Base-by-base conservation (phyloP, 2,329 filamentous ascomycete genomes). In the Polychaeton citri region DNA sequence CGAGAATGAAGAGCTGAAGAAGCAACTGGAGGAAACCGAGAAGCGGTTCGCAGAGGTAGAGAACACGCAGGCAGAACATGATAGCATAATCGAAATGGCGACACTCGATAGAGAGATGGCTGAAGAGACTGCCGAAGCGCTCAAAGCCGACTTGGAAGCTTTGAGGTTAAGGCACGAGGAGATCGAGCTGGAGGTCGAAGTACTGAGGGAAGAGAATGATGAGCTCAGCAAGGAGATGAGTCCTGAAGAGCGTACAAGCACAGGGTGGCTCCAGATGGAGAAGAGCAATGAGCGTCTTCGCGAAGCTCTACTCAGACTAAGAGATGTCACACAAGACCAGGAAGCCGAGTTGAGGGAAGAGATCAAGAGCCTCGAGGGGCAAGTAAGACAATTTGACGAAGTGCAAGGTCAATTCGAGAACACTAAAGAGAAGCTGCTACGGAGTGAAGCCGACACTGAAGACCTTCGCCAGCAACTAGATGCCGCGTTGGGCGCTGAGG, bases 91-190 rank as follows among this genome's bases (percentile, higher is more conserved):
- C 51, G 90, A 98, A 60, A 74, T 90, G 59, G 85, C 86, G 5
- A 80, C 83, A 0, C 65, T 98, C 18, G 90, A 98, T 54, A 76
- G 84, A 31, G 88, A 98, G 58, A 93, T 96, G 82, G 90, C 90
- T 0, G 87, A 98, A 58, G 88, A 95, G 59, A 85, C 78, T 30
- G 80, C 83, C 1, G 90, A 96, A 46, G 76, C 80, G 13, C 67
- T 81, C 34, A 90, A 86, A 55, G 71, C 74, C 2, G 87, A 98
- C 52, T 64, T 92, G 17, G 82, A 93, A 24, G 71, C 75, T 2
- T 58, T 93, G 36, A 83, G 84, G 50, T 64, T 73, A 39, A 85
- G 79, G 51, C 62, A 76, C 1, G 87, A 96, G 55, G 87, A 96
- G 57, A 65, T 93, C 6, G 78, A 90, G 48, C 66, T 95, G 7